These are phyloP conservation scores for Cryptococcus sp. DNA, from an alignment of 1,284 basidiomycete species.

Conservation along the genomic window DNA sequence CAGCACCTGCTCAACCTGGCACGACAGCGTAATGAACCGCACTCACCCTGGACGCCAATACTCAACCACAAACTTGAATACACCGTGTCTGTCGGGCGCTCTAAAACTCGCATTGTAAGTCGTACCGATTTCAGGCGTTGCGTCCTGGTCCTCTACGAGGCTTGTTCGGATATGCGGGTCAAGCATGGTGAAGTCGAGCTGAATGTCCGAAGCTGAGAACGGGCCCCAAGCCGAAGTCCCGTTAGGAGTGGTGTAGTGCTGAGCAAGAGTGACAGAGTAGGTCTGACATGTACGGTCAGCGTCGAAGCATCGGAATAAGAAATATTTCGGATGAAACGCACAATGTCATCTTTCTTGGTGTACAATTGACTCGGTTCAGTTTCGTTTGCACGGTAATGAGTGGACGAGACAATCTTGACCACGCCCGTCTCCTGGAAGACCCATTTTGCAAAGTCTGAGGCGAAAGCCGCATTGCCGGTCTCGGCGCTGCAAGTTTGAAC, in stretches of 20 bases:
- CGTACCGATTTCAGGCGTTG: constrained; percentile 22
- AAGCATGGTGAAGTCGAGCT: constrained; percentile 96
- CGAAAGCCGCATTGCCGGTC: constrained; percentile 74
- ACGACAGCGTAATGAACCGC: not conserved
- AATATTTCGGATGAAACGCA: constrained; percentile 51
- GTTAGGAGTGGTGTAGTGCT: constrained; percentile 38
- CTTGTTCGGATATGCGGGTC: constrained; percentile 87
- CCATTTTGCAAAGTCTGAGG: constrained; percentile 78
- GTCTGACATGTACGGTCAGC: constrained; percentile 57
- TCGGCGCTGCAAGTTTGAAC: constrained; percentile 44
- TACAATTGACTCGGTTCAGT: constrained; percentile 65
- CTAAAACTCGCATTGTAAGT: constrained; percentile 77
- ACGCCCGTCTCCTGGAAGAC: constrained; percentile 85
- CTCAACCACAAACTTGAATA: constrained; percentile 92
- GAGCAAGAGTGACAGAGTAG: constrained; percentile 63
- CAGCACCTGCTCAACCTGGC: not conserved
- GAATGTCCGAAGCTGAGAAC: constrained; percentile 71
- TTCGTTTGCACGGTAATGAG: constrained; percentile 70
- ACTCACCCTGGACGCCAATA: constrained; percentile 82
- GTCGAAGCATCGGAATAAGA: not conserved
- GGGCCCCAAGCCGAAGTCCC: constrained; percentile 63
- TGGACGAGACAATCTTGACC: constrained; percentile 71
- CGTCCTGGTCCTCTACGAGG: constrained; percentile 57
- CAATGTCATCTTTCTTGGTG: constrained; percentile 83
- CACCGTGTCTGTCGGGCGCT: constrained; percentile 91